phyloP scores from a whole-genome alignment of 148 eudicot species.

The Spergularia bocconei region DNA sequence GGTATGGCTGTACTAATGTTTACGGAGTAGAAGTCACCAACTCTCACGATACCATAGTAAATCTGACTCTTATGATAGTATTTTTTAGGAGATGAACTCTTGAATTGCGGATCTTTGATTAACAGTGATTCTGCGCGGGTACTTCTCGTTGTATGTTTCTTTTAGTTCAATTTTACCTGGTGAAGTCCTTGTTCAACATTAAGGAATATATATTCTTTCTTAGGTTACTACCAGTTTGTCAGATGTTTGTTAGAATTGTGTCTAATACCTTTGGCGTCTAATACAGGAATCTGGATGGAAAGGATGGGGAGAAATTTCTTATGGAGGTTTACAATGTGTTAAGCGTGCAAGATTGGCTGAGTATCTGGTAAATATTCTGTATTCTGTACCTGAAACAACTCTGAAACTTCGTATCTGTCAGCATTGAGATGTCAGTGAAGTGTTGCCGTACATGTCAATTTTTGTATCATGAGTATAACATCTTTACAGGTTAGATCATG shows the following conservation, averaged over 20 bases:
- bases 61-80: background rate
- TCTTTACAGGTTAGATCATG: conserved; percentile 74
- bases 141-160: background rate
- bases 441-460: too few relatives aligned
- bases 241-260: background rate
- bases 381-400: background rate
- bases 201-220: background rate
- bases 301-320: conserved; percentile 99
- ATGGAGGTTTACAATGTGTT: conserved; percentile 80
- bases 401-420: background rate
- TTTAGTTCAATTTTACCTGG: background rate
- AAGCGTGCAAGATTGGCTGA: conserved; percentile 91
- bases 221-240: background rate
- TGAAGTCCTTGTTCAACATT: background rate
- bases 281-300: conserved; percentile 88
- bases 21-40: background rate
- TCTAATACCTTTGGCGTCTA: background rate
- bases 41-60: background rate
- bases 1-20: background rate
- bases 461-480: background rate
- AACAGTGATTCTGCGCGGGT: background rate
- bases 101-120: background rate
- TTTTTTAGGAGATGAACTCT: background rate
- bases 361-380: conserved; percentile 53
- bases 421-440: background rate